These are phyloP conservation scores for Beauveria asiatica DNA, from an alignment of 2,329 filamentous ascomycete species.

Conservation along the genomic window DNA sequence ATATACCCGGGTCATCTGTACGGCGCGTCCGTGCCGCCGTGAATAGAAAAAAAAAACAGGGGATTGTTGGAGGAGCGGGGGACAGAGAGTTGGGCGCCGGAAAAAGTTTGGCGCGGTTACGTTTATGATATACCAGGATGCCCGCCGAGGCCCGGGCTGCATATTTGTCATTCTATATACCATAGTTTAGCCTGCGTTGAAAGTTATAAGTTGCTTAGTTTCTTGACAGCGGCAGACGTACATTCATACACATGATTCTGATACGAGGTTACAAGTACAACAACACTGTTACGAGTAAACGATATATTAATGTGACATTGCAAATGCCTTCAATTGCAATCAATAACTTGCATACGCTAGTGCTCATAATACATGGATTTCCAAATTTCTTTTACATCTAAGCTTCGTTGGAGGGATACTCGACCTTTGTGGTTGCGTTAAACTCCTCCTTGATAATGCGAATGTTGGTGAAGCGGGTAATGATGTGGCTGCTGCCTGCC, in stretches of 20 bases:
- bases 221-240: not conserved
- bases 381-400: conserved; percentile 21
- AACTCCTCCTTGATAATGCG: conserved; percentile 72
- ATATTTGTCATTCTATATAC: conserved; percentile 3
- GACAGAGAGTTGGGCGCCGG: not conserved
- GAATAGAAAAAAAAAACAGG: not conserved
- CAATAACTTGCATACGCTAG: conserved; percentile 6
- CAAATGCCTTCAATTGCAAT: not conserved
- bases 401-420: conserved; percentile 64
- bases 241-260: not conserved
- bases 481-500: conserved; percentile 55
- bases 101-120: not conserved
- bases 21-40: conserved; percentile 3
- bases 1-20: conserved; percentile 9
- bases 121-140: not conserved
- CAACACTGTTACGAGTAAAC: not conserved
- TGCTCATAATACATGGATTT: conserved; percentile 7
- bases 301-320: not conserved
- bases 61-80: not conserved
- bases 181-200: conserved; percentile 8
- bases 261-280: not conserved
- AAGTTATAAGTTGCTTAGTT: not conserved
- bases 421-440: conserved; percentile 49
- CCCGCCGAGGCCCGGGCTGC: not conserved
- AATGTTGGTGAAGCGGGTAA: conserved; percentile 58